These are phyloP conservation scores for Gossypium lobatum DNA, from an alignment of 441 rosid genomes.

Conservation along the genomic window DNA sequence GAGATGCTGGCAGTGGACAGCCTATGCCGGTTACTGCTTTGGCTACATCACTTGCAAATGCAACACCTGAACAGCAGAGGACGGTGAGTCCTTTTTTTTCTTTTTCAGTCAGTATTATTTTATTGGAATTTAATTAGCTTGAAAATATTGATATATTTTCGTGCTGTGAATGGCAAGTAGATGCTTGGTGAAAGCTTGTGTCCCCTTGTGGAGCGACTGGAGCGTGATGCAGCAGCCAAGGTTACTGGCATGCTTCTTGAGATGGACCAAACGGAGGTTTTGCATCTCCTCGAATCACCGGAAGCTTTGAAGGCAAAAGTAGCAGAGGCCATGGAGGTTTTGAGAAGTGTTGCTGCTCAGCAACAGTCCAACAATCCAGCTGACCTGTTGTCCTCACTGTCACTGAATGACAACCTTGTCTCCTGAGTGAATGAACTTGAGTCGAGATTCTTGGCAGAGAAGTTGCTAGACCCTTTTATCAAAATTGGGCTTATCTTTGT, in stretches of 20 bases:
- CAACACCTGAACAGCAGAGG: conserved; percentile 56
- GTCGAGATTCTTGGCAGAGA: background rate
- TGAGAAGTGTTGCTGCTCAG: conserved; percentile 52
- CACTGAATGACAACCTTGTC: conserved; percentile 45
- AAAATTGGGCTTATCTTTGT: background rate
- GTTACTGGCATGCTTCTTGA: conserved; percentile 75
- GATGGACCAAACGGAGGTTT: conserved; percentile 70
- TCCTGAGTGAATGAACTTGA: conserved; percentile 25
- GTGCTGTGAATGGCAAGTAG: conserved; percentile 18
- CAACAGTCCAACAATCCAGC: conserved; percentile 38
- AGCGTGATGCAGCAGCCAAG: conserved; percentile 56
- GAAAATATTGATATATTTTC: background rate
- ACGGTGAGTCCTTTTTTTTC: conserved; percentile 26
- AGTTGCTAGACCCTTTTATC: background rate
- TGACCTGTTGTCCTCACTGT: conserved; percentile 49
- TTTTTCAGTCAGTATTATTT: background rate
- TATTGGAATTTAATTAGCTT: background rate
- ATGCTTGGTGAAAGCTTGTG: conserved; percentile 63
- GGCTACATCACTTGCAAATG: conserved; percentile 56
- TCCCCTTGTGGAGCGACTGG: conserved; percentile 63
- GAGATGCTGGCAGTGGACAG: conserved; percentile 33
- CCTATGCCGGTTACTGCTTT: conserved; percentile 45
- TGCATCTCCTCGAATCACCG: conserved; percentile 62
- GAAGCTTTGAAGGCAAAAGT: conserved; percentile 66
- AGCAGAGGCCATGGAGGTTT: conserved; percentile 63